Conservation (phyloP, 208 protist genomes). For the Acanthamoeba rhysodes region DNA sequence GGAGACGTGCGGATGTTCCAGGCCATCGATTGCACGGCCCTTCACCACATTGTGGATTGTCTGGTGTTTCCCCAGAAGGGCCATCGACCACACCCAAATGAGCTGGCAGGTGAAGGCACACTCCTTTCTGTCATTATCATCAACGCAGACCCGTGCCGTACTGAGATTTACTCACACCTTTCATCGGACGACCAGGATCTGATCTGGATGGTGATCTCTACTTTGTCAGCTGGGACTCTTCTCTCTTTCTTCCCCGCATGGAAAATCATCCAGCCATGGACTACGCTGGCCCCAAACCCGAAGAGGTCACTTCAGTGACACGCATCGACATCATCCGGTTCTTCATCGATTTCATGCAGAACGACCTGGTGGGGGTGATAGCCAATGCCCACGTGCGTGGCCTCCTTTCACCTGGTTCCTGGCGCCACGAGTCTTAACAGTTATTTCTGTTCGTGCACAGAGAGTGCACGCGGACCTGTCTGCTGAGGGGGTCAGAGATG, state of each 20-base stretch:
- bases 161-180: not conserved
- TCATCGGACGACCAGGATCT: not conserved
- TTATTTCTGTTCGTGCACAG: not conserved
- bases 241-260: not conserved
- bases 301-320: not conserved
- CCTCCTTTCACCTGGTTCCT: not conserved
- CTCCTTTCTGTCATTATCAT: not conserved
- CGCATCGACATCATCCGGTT: not conserved
- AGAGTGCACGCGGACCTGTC: not conserved
- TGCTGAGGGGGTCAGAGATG: not conserved
- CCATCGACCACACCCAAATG: not conserved
- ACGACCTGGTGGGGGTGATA: not conserved
- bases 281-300: not conserved
- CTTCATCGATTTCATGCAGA: conserved; percentile 1
- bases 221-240: conserved; percentile 4
- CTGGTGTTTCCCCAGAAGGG: not conserved
- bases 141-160: not conserved
- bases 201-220: not conserved
- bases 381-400: not conserved
- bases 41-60: not conserved
- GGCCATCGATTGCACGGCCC: not conserved
- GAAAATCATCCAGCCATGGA: not conserved
- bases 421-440: not conserved
- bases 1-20: not conserved
- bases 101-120: not conserved